phyloP scores from a whole-genome alignment of 2,329 filamentous ascomycete genomes.

The Hymenoscyphus occultus region DNA sequence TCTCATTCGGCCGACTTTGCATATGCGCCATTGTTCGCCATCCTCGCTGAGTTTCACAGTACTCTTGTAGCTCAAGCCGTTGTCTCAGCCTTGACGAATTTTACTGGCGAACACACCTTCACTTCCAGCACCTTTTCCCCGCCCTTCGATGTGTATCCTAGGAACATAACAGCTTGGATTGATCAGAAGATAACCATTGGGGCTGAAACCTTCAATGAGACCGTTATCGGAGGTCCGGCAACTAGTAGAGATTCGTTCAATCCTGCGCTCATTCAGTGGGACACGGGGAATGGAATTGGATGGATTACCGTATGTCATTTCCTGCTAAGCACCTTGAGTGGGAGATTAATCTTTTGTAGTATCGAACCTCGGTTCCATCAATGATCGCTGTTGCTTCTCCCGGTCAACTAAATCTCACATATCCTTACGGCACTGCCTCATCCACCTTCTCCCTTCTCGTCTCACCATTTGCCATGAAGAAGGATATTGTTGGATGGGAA shows the following conservation, averaged over 20 bases:
- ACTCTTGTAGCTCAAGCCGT: conserved; percentile 44
- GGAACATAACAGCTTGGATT: conserved; percentile 60
- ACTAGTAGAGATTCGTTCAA: conserved; percentile 53
- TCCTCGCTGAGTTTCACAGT: conserved; percentile 50
- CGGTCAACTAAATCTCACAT: conserved; percentile 47
- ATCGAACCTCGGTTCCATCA: conserved; percentile 42
- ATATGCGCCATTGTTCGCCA: conserved; percentile 54
- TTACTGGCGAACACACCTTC: conserved; percentile 53
- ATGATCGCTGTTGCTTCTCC: conserved; percentile 44
- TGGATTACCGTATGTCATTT: conserved; percentile 32
- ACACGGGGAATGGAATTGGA: conserved; percentile 40
- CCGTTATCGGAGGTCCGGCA: conserved; percentile 52
- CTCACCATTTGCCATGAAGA: conserved; percentile 44
- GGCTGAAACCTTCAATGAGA: conserved; percentile 55
- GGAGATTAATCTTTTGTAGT: conserved; percentile 14
- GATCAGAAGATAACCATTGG: conserved; percentile 57
- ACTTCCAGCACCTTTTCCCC: conserved; percentile 53
- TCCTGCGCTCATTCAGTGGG: conserved; percentile 60
- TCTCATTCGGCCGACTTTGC: conserved; percentile 58
- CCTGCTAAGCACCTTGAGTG: background rate
- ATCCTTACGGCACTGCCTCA: conserved; percentile 49
- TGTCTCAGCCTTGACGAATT: conserved; percentile 42
- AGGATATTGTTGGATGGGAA: conserved; percentile 44
- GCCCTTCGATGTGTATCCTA: conserved; percentile 53
- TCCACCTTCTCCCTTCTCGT: conserved; percentile 52